Percentiles rank a stretch among this genome's conserved stretches.
Evolutionary conservation across 257 asterid genomes (phyloP).

Genomic region (Phtheirospermum japonicum): DNA sequence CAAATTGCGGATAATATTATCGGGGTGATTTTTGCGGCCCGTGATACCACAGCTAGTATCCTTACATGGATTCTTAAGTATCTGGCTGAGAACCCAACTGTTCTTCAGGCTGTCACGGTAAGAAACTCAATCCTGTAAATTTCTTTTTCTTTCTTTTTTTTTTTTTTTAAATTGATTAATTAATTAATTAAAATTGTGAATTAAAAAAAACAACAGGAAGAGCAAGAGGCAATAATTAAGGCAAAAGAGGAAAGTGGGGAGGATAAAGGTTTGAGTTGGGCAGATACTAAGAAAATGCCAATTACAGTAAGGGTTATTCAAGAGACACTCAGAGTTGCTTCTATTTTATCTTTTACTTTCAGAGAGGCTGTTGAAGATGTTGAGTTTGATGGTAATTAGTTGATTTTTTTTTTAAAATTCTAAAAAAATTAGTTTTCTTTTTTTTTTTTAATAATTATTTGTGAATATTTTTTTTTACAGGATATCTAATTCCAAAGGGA

Average conservation of each 20-base stretch:
- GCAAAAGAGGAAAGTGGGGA: constrained; percentile 48
- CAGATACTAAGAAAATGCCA: constrained; percentile 67
- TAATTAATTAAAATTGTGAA: not conserved
- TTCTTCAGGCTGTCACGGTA: constrained; percentile 73
- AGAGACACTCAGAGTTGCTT: constrained; percentile 76
- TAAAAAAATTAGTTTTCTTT: no score
- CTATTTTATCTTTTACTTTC: constrained; percentile 67
- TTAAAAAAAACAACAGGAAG: constrained; percentile 70
- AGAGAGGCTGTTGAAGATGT: constrained; percentile 86
- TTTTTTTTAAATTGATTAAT: not conserved
- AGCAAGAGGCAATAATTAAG: constrained; percentile 61
- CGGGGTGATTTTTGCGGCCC: constrained; percentile 75
- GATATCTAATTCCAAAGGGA: constrained; percentile 84
- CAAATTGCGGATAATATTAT: constrained; percentile 72
- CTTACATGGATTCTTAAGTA: constrained; percentile 71
- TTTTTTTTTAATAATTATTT: no score
- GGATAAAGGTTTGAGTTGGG: constrained; percentile 44
- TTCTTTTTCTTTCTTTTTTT: no score
- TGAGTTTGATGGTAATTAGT: constrained; percentile 59
- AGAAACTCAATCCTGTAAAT: no score
- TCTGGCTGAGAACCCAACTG: constrained; percentile 69
- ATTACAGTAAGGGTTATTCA: constrained; percentile 66
- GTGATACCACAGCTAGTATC: constrained; percentile 74
- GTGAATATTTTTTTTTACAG: constrained; percentile 42
- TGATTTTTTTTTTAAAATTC: no score